A percentile compares a stretch with the other conserved stretches of the same genome.
Conservation (phyloP, 2,329 filamentous ascomycete genomes). For the Epichloe coenophiala region DNA sequence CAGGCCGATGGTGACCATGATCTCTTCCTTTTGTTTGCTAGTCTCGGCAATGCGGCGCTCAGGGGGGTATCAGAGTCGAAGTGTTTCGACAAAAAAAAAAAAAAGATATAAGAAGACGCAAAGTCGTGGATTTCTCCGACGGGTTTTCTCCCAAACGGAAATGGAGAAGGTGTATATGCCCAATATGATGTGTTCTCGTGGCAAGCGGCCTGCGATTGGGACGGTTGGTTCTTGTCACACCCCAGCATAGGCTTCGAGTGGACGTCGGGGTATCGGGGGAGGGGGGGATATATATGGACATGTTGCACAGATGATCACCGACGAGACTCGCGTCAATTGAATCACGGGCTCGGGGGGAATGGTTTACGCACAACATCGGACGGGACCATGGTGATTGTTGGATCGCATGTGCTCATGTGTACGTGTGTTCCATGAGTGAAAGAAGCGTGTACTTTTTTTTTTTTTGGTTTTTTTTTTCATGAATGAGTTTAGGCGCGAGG, state of each 20-base stretch:
- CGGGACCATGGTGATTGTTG: not conserved
- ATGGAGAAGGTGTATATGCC: not conserved
- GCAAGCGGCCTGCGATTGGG: conserved; percentile 2
- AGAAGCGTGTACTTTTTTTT: no score
- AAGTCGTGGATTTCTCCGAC: not conserved
- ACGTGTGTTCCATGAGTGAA: not conserved
- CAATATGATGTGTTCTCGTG: not conserved
- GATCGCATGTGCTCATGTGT: not conserved
- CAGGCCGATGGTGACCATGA: conserved; percentile 1
- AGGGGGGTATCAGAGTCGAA: no score
- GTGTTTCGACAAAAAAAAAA: not conserved
- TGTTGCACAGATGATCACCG: not conserved
- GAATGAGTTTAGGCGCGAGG: no score
- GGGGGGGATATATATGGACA: not conserved
- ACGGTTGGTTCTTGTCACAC: not conserved
- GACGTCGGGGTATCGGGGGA: not conserved
- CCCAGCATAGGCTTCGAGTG: not conserved
- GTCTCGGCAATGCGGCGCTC: not conserved
- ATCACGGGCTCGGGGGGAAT: not conserved
- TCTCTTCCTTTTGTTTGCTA: not conserved
- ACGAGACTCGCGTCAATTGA: conserved; percentile 9
- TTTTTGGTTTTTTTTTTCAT: no score
- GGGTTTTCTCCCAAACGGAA: not conserved
- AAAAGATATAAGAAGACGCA: not conserved
- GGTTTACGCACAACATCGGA: not conserved